phyloP scores from a whole-genome alignment of 2,329 filamentous ascomycete genomes.

The Orbilia javanica region DNA sequence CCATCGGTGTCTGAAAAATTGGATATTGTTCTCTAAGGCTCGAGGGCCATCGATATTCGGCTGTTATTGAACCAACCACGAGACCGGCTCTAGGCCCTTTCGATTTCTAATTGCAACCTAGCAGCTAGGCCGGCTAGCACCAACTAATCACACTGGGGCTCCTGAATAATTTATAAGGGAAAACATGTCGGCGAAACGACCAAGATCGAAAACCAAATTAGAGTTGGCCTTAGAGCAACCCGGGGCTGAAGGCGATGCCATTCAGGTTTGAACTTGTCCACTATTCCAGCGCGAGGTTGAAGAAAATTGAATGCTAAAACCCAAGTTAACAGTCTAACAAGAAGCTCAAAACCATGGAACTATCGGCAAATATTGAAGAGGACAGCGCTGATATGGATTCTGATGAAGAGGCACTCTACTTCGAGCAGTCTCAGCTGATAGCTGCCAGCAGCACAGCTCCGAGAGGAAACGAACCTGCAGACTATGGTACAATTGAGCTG shows the following conservation, averaged over 20 bases:
- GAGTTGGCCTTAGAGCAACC: neutral
- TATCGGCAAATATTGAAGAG: neutral
- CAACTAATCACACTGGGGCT: no score
- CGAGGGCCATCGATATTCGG: no score
- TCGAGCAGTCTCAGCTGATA: slow-evolving; percentile 46
- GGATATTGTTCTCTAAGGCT: no score
- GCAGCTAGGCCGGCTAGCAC: neutral
- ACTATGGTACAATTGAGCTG: slow-evolving; percentile 50
- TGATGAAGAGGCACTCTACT: slow-evolving; percentile 47
- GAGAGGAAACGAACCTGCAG: slow-evolving; percentile 44
- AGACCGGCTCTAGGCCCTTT: no score
- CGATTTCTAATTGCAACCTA: neutral
- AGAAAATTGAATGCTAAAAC: neutral
- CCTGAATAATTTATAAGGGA: neutral
- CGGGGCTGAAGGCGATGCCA: neutral
- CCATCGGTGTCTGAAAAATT: no score
- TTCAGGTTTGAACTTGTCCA: slow-evolving; percentile 28
- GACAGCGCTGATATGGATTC: slow-evolving; percentile 11
- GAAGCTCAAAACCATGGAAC: slow-evolving; percentile 27
- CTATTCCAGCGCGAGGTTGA: neutral
- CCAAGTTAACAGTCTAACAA: slow-evolving; percentile 2
- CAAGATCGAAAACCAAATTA: slow-evolving; percentile 9
- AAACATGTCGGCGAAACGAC: slow-evolving; percentile 38
- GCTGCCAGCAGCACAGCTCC: neutral
- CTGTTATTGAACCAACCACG: no score